Base-by-base conservation (phyloP, 345 rosid genomes). In the Rubroshorea leprosula region DNA sequence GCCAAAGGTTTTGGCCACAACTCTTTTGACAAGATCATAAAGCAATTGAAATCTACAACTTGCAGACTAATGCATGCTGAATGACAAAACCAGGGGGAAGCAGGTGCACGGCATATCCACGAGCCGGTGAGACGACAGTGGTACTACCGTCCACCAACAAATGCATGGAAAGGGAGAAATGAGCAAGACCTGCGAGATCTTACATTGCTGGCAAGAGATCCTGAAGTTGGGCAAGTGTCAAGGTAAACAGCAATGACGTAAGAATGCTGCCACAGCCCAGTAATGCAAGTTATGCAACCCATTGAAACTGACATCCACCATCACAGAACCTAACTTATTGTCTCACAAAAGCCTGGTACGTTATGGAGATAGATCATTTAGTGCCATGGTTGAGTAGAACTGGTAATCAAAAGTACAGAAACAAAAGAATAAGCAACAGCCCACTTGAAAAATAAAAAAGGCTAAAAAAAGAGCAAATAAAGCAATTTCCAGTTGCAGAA, bases 11-110 rank as follows among this genome's bases (percentile, higher is more conserved):
- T 19, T 25, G 20, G 8, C 58, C 51, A 49, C 56, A 54, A 46
- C 60, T 58, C 51, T 15, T 50, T 38, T 47, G 56, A 49, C 41
- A 15, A 44, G 27, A 49, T 41, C 51, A n/a, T n/a, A n/a, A n/a
- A n/a, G n/a, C n/a, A n/a, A n/a, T n/a, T n/a, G n/a, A 57, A 2
- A 53, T 55, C 58, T 64, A 53, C 29, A 52, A 51, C 51, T 63
- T 22, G 22, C 17, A 27, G 38, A 41, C 55, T 57, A 15, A 68
- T 48, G 59, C 65, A 53, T 12, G 61, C 46, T 15, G 20, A 61
- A 53, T 49, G 44, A 22, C 55, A 23, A 66, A 17, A 58, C 54
- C 57, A 55, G 14, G 18, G 23, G 5, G 27, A 22, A 45, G 23
- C 2, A 6, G 45, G 49, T 55, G 12, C 18, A 27, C 41, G 45